Evolutionary conservation across 2,329 filamentous ascomycete species (phyloP), one percentile per base, ranked within the genome.

Genomic region (Diplodia seriata): DNA sequence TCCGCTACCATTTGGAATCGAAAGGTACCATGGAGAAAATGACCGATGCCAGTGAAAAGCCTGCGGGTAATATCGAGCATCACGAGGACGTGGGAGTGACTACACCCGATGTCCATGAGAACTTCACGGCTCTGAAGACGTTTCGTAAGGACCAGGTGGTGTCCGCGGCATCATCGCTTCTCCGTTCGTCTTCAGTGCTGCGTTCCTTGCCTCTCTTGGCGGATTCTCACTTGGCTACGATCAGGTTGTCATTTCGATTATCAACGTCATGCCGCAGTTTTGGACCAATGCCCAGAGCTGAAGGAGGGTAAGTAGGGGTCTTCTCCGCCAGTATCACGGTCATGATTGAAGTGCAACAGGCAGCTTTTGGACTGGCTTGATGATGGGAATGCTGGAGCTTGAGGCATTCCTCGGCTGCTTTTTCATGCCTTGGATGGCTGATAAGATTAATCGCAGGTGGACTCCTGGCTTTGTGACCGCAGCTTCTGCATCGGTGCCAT

Each of bases 401-500:
- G 81, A 78, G 2, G 79, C 78, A 15, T 77, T 82, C 53, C 29
- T 82, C 3, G 76, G 77, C 6, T 78, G 76, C 29, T 47, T 76
- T 26, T 74, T 76, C 62, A 71, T 77, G 43, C 76, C 77, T 4
- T 78, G 75, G 69, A 73, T 82, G 4, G 78, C 78, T 7, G 82
- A 84, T 67, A 76, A 73, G 57, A 76, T 80, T 55, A 83, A 80
- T 1, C 74, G 83, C 0, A 84, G 83, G 70, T 79, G 79, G 72
- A 78, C 80, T 0, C 72, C 83, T 7, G 75, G 76, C 0, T 72
- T 81, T 0, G 80, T 77, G 3, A 76, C 78, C 2, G 71, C 20
- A 74, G 93, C 53, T 84, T 82, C 72, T 73, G 74, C 29, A 70
- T 84, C 2, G 83, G 84, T 1, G 80, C 82, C 1, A 77, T 80